Evolutionary conservation across 1,284 basidiomycete genomes (phyloP), one percentile per base, ranked within the genome.

Genomic region (Earliella scabrosa): DNA sequence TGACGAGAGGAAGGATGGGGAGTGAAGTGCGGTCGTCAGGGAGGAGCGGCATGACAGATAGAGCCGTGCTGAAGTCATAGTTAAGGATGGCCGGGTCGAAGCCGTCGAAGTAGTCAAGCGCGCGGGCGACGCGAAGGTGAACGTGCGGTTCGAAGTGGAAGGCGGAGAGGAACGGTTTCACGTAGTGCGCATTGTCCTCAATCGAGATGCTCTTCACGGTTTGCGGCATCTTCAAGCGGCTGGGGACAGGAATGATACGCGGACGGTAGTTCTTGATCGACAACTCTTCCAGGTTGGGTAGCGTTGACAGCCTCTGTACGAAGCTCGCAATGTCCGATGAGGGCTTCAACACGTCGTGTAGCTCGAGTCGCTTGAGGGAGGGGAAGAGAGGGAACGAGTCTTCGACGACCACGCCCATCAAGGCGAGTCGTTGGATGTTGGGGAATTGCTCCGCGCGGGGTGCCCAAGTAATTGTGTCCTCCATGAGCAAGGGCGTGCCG

Each of bases 181-280:
- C 36, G 23, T 52, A 57, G 35, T 45, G 26, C 20, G 50, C 35
- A 40, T 52, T 48, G 35, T 57, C 55, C 10, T 52, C 29, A 35
- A 52, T 38, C 24, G 41, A 23, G 29, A 56, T 35, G 29, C 41
- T 50, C 16, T 43, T 43, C 3, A 56, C n/a, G 9, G 48, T 35
- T 6, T 21, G 6, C 6, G 54, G 54, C 7, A 56, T 27, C 5
- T 27, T 10, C 11, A 50, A 13, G 13, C 27, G 48, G 2, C 10
- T 10, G 14, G 21, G 2, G 9, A 35, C n/a, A 0, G 34, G 9
- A 9, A 34, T 14, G 21, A 56, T 8, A 11, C 23, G 13, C 2
- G 54, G 54, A 8, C 54, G 54, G 24, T 41, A 56, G 13, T 26
- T 26, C 29, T 18, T 18, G 1, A 56, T 27, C 7, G 21, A 40